Evolutionary conservation across 2,329 filamentous ascomycete species (phyloP).

Genomic region (Coniochaeta sp.): DNA sequence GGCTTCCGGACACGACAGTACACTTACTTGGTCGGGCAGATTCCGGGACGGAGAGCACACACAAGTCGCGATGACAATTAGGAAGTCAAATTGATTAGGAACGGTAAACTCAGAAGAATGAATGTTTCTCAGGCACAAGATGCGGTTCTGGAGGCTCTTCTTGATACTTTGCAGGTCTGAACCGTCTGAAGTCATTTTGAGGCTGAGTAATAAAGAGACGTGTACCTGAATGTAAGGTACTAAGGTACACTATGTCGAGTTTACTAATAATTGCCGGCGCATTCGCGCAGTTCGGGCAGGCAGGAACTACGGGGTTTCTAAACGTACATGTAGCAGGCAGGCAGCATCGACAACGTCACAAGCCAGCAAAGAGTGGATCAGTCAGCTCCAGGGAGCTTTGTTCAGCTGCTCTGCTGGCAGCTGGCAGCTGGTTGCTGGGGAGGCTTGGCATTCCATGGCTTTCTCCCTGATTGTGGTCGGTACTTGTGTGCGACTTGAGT

Average conservation of each 20-base stretch:
- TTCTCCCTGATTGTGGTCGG: neutral
- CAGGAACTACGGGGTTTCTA: conserved; percentile 7
- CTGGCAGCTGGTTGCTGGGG: neutral
- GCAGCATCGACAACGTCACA: conserved; percentile 22
- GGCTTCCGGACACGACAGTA: no score
- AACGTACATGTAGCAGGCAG: conserved; percentile 5
- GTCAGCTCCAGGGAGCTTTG: conserved; percentile 1
- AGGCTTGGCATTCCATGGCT: neutral
- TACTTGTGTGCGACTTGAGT: neutral
- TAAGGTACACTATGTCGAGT: no score
- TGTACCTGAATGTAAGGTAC: no score
- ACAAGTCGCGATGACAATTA: no score
- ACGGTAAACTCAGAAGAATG: no score
- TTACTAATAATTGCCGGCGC: no score
- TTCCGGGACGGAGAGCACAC: no score
- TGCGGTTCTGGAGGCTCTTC: neutral
- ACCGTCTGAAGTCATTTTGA: neutral
- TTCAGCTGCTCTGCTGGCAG: neutral
- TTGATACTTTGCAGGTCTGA: no score
- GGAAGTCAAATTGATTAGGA: no score
- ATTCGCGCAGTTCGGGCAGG: conserved; percentile 1
- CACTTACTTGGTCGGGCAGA: neutral
- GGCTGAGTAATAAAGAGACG: neutral
- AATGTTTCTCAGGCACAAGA: no score
- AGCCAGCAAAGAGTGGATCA: neutral